phyloP scores from a whole-genome alignment of 306 rosid species.

The Lathyrus tuberosus region DNA sequence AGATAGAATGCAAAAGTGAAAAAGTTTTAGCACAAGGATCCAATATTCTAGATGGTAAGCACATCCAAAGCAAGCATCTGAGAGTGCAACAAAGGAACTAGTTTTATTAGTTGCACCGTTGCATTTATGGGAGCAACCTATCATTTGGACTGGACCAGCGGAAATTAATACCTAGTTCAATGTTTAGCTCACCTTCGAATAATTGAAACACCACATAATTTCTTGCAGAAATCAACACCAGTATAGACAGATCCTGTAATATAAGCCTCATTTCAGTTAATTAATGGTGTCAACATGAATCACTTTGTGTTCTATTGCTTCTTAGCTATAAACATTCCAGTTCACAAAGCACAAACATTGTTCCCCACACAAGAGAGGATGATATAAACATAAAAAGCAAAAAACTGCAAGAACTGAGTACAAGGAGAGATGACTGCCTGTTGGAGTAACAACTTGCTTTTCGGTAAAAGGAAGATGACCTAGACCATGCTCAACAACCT shows the following conservation, averaged over 20 bases:
- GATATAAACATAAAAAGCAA: constrained; percentile 27
- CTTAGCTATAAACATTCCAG: constrained; percentile 9
- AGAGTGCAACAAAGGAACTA: constrained; percentile 26
- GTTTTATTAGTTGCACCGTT: constrained; percentile 3
- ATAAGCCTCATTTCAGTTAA: constrained; percentile 31
- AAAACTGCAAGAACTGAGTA: constrained; percentile 3
- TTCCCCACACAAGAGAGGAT: constrained; percentile 14
- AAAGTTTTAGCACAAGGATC: constrained; percentile 23
- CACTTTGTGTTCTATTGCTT: constrained; percentile 20
- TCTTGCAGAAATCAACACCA: constrained; percentile 99
- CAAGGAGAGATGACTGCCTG: constrained; percentile 55
- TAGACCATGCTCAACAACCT: constrained; percentile 99
- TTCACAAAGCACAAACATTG: constrained; percentile 27
- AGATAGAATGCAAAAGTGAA: background rate
- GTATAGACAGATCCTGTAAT: constrained; percentile 82
- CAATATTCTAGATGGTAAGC: background rate
- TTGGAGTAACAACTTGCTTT: constrained; percentile 94
- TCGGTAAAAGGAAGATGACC: constrained; percentile 97
- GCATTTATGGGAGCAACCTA: constrained; percentile 28
- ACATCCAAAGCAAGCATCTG: constrained; percentile 23
- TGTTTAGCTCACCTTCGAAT: constrained; percentile 93
- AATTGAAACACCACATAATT: constrained; percentile 93
- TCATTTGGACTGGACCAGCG: constrained; percentile 31
- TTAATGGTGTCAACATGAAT: constrained; percentile 5
- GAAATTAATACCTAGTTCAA: constrained; percentile 57